Evolutionary conservation across 1,284 basidiomycete species (phyloP), one percentile per base, ranked within the genome.

Genomic region (Tylopilus sp.): DNA sequence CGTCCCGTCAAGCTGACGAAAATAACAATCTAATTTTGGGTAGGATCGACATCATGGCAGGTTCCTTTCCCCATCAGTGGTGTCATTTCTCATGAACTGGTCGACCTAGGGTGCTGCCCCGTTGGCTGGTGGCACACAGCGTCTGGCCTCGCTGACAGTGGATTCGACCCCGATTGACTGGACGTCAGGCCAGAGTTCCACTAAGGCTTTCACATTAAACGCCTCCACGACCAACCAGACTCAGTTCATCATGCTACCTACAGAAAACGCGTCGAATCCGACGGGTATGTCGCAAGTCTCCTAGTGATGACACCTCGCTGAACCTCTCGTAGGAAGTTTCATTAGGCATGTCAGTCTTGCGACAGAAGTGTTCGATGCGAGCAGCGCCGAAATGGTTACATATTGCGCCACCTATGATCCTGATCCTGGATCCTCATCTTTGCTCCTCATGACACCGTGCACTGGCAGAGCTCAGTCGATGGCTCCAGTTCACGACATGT

Each of bases 381-480:
- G 57, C 11, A 52, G 59, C 9, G 73, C 73, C 0, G 46, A 59
- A 12, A 68, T 75, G 51, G 62, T 71, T 50, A 55, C 64, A 8
- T 81, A 73, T 61, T 88, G 85, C 55, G 79, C 78, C 2, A 84
- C 83, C 3, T 87, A 77, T 60, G 72, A 85, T 55, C 72, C 78
- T 4, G 66, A 73, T 35, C 81, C 81, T 2, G 53, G 67, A 8
- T 56, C 66, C 1, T 72, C 80, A 0, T 70, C 74, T 10, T 73
- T 77, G 7, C 69, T 86, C 58, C 74, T 71, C 4, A 74, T 80
- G 60, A 64, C 75, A 48, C 60, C 57, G 12, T 86, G 83, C 57
- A 53, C 54, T 10, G 84, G 80, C 55, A 48, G 56, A 33, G 44
- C 53, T 15, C 53, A 38, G 7, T 33, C 50, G 3, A n/a, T 7